Conservation (phyloP, 2,329 filamentous ascomycete species). For the Colletotrichum tropicicola region DNA sequence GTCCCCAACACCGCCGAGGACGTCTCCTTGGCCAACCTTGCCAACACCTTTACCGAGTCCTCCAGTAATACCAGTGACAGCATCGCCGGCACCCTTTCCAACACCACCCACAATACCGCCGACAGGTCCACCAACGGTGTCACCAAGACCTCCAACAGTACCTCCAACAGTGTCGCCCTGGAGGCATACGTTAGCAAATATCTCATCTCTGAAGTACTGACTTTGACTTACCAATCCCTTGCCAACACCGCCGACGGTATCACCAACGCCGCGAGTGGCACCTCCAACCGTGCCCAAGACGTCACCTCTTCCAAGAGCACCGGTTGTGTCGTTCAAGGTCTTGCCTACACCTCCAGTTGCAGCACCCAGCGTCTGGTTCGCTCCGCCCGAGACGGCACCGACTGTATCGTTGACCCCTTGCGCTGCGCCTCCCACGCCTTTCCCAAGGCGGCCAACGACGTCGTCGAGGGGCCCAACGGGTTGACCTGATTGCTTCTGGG, state of each 20-base stretch:
- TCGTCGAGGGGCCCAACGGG: neutral
- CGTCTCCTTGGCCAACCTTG: slow-evolving; percentile 15
- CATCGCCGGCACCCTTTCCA: slow-evolving; percentile 21
- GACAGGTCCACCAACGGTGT: slow-evolving; percentile 21
- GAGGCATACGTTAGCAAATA: neutral
- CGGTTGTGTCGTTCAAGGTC: slow-evolving; percentile 17
- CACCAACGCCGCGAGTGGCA: slow-evolving; percentile 9
- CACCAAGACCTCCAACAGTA: slow-evolving; percentile 21
- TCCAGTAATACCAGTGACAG: slow-evolving; percentile 23
- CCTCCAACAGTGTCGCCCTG: slow-evolving; percentile 25
- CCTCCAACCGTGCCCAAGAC: slow-evolving; percentile 20
- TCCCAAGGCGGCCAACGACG: neutral
- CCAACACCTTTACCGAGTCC: slow-evolving; percentile 22
- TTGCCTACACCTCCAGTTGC: slow-evolving; percentile 19
- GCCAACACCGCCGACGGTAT: slow-evolving; percentile 26
- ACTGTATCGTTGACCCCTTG: neutral
- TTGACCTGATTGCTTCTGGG: neutral
- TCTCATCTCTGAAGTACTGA: rapidly evolving
- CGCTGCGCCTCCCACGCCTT: slow-evolving; percentile 7
- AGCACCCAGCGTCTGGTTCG: neutral
- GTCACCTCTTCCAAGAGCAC: slow-evolving; percentile 17
- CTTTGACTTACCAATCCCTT: slow-evolving; percentile 18
- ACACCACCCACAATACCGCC: slow-evolving; percentile 25
- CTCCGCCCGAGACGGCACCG: neutral
- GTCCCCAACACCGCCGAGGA: slow-evolving; percentile 20